These are phyloP conservation scores for Trichoderma sp. DNA, from an alignment of 2,329 filamentous ascomycete genomes.

Conservation along the genomic window DNA sequence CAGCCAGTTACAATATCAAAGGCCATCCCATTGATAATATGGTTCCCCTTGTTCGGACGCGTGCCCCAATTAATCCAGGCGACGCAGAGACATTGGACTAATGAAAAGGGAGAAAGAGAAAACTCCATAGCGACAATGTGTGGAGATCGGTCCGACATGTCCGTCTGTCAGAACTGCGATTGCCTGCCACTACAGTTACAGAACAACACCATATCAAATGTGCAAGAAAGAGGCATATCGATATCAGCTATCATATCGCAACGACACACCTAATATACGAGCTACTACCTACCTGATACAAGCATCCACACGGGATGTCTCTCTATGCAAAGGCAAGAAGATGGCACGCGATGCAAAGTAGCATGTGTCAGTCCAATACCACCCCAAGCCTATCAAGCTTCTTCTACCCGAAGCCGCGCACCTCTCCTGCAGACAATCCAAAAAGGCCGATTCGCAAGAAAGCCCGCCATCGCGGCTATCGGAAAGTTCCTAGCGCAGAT, in stretches of 20 bases:
- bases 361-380: not conserved
- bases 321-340: not conserved
- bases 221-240: not conserved
- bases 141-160: not conserved
- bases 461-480: constrained; percentile 23
- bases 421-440: not conserved
- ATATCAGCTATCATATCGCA: not conserved
- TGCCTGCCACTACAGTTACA: not conserved
- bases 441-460: not conserved
- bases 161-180: not conserved
- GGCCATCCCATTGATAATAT: not conserved
- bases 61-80: not conserved
- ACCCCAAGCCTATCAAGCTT: not conserved
- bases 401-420: not conserved
- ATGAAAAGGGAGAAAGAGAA: not conserved
- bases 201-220: not conserved
- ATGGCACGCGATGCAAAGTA: not conserved
- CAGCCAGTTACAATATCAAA: not conserved
- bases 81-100: not conserved
- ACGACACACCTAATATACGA: not conserved
- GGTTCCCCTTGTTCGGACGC: not conserved
- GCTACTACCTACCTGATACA: not conserved
- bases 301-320: not conserved
- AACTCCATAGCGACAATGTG: not conserved
- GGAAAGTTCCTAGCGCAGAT: constrained; percentile 15